Evolutionary conservation across 2,329 filamentous ascomycete genomes (phyloP).

Genomic region (Ascochyta rabiei): DNA sequence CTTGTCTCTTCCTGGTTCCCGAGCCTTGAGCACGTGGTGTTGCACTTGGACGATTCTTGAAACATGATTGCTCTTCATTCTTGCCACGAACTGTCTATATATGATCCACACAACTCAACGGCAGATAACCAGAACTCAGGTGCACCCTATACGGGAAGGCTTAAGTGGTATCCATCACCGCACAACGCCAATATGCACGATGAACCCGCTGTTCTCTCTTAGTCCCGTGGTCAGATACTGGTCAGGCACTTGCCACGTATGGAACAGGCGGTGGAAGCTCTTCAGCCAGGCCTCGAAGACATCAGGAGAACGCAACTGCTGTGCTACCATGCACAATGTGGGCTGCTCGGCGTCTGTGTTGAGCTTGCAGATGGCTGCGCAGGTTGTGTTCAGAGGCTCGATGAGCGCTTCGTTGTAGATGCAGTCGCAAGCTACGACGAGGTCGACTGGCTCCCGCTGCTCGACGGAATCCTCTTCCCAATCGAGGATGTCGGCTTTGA

Average conservation of each 20-base stretch:
- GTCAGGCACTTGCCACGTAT: constrained; percentile 77
- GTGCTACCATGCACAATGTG: constrained; percentile 80
- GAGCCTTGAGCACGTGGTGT: too few species aligned
- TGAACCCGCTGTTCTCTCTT: constrained; percentile 72
- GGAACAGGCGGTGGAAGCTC: constrained; percentile 70
- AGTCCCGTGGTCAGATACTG: constrained; percentile 64
- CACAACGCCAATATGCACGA: constrained; percentile 72
- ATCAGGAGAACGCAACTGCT: constrained; percentile 84
- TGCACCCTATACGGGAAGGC: too few species aligned
- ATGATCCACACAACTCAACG: too few species aligned
- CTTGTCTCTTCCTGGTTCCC: too few species aligned
- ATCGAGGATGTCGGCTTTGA: constrained; percentile 63
- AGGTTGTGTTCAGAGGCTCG: constrained; percentile 80
- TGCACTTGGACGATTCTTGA: too few species aligned
- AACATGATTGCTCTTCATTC: too few species aligned
- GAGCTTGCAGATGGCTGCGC: constrained; percentile 73
- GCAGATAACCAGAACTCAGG: too few species aligned
- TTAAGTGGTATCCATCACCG: constrained; percentile 15
- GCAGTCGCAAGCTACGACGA: constrained; percentile 86
- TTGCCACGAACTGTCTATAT: too few species aligned
- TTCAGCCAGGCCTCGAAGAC: constrained; percentile 84
- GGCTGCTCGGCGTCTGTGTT: constrained; percentile 45
- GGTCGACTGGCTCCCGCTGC: constrained; percentile 65
- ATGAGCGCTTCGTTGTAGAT: constrained; percentile 93
- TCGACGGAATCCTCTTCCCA: constrained; percentile 72